phyloP scores from a whole-genome alignment of 2,329 filamentous ascomycete species.

The Xylariaceae sp. region DNA sequence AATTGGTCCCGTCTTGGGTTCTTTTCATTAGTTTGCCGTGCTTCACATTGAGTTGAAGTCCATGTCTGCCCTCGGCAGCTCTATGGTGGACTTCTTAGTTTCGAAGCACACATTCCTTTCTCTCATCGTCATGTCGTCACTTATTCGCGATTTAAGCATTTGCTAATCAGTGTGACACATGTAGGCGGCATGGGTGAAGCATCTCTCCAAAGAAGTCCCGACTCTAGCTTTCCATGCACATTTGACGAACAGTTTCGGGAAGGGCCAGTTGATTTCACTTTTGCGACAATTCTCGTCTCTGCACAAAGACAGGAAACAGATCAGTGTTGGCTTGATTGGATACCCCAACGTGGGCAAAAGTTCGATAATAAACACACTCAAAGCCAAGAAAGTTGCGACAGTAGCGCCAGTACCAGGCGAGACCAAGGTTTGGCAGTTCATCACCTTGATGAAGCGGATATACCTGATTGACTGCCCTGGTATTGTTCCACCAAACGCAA shows the following conservation, averaged over 20 bases:
- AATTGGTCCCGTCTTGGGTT: conserved; percentile 83
- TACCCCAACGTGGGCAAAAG: conserved; percentile 96
- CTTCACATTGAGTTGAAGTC: conserved; percentile 97
- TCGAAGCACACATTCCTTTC: conserved; percentile 80
- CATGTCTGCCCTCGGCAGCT: conserved; percentile 60
- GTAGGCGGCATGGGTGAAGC: conserved; percentile 83
- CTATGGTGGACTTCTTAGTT: conserved; percentile 95
- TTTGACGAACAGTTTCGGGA: conserved; percentile 94
- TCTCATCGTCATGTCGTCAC: conserved; percentile 7
- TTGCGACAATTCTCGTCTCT: conserved; percentile 89
- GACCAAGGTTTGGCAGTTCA: conserved; percentile 97
- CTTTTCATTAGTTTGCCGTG: conserved; percentile 72
- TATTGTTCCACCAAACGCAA: conserved; percentile 84
- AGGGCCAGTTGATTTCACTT: conserved; percentile 87
- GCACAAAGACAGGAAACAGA: conserved; percentile 88
- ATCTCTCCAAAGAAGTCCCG: conserved; percentile 84
- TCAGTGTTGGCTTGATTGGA: conserved; percentile 80
- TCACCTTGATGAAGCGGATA: conserved; percentile 90
- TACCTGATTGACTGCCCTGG: conserved; percentile 63
- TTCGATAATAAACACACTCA: conserved; percentile 92
- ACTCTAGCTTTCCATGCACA: conserved; percentile 92
- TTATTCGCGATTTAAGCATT: neutral
- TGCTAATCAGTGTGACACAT: neutral
- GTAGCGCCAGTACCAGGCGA: conserved; percentile 94
- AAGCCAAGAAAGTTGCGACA: conserved; percentile 90